These are phyloP conservation scores for Musa schizocarpa DNA, from an alignment of 176 grass and related monocot genomes.

Conservation along the genomic window DNA sequence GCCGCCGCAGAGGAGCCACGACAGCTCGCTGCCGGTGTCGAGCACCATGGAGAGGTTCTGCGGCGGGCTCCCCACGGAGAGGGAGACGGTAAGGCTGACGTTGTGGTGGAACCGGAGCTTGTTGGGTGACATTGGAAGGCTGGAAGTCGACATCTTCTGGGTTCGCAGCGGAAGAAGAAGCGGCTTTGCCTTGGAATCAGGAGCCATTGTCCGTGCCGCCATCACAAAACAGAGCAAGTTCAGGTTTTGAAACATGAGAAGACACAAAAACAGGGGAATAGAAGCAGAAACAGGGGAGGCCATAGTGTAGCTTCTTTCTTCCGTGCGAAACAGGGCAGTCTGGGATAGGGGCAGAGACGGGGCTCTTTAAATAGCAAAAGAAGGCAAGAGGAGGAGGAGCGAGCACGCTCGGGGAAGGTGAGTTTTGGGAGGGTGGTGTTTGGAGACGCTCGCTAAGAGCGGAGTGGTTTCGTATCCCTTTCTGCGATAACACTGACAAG, in stretches of 20 bases:
- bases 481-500: not conserved
- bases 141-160: conserved; percentile 38
- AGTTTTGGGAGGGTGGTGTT: too few species aligned
- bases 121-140: conserved; percentile 45
- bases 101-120: conserved; percentile 98
- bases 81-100: conserved; percentile 73
- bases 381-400: not conserved
- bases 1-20: conserved; percentile 59
- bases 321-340: too few species aligned
- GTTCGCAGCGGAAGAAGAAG: conserved; percentile 42
- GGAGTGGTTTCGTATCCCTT: not conserved
- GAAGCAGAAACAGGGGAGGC: not conserved
- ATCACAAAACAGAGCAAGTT: not conserved
- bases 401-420: too few species aligned
- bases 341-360: not conserved
- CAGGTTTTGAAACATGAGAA: conserved; percentile 11
- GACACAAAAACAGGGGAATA: conserved; percentile 11
- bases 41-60: conserved; percentile 89
- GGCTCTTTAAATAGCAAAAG: not conserved
- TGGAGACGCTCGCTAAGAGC: not conserved
- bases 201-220: not conserved
- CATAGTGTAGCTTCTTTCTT: not conserved
- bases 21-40: conserved; percentile 96
- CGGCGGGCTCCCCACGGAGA: conserved; percentile 67
- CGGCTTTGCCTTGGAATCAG: conserved; percentile 2